These are phyloP conservation scores for Populus alba DNA, from an alignment of 345 rosid species.

Conservation along the genomic window DNA sequence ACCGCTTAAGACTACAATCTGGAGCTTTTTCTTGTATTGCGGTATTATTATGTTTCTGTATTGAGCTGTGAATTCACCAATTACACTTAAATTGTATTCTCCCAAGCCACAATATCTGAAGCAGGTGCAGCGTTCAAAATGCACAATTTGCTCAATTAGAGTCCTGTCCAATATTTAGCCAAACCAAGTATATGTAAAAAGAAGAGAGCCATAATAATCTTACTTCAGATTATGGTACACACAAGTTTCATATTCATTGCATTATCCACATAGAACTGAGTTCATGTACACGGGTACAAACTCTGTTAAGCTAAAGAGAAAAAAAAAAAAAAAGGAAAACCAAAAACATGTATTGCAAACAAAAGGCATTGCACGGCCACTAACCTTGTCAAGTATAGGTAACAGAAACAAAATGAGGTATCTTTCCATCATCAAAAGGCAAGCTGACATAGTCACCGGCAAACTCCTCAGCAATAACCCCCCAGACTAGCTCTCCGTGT, in stretches of 20 bases:
- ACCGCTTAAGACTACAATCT: not conserved
- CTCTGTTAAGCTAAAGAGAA: not conserved
- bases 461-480: constrained; percentile 76
- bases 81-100: not conserved
- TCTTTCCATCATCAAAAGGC: constrained; percentile 75
- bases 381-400: constrained; percentile 21
- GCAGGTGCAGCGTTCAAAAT: not conserved
- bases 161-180: not conserved
- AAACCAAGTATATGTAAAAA: not conserved
- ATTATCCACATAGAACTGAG: not conserved
- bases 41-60: not conserved
- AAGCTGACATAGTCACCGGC: constrained; percentile 60
- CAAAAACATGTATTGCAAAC: not conserved
- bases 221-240: not conserved
- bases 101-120: not conserved
- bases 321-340: not conserved
- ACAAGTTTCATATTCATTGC: constrained; percentile 8
- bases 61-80: not conserved
- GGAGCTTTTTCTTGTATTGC: not conserved
- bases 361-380: not conserved
- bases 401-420: constrained; percentile 56
- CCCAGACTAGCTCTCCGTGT: constrained; percentile 65
- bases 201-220: not conserved
- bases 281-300: not conserved
- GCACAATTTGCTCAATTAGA: not conserved